A percentile compares a stretch with the other conserved stretches of the same genome.
These are phyloP conservation scores for Paracoccidioides lutzii DNA, from an alignment of 2,329 filamentous ascomycete genomes.

Conservation along the genomic window DNA sequence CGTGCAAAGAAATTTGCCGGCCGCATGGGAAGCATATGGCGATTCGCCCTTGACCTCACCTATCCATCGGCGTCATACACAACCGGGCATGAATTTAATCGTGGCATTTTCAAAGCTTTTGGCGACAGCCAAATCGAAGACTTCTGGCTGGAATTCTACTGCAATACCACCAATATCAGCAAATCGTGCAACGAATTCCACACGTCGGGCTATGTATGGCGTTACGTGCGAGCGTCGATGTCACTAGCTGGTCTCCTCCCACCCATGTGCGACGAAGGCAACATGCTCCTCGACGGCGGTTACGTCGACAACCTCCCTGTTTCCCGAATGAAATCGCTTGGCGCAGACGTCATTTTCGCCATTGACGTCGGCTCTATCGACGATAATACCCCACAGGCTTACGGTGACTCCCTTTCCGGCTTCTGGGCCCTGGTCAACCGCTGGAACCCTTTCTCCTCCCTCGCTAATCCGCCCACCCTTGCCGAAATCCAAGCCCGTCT, in stretches of 20 bases:
- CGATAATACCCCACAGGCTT: slow-evolving; percentile 80
- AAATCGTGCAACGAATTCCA: slow-evolving; percentile 86
- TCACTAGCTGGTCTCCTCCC: slow-evolving; percentile 84
- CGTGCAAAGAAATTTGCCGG: slow-evolving; percentile 94
- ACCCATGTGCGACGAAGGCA: slow-evolving; percentile 89
- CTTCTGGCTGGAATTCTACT: slow-evolving; percentile 98
- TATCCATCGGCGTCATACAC: slow-evolving; percentile 96
- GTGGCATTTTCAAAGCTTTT: slow-evolving; percentile 97
- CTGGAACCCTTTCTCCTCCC: slow-evolving; percentile 87
- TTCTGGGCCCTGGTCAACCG: slow-evolving; percentile 91
- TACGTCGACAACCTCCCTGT: slow-evolving; percentile 97
- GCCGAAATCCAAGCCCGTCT: slow-evolving; percentile 91
- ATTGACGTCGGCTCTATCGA: slow-evolving; percentile 89
- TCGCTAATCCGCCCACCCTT: slow-evolving; percentile 84
- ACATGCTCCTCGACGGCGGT: slow-evolving; percentile 89
- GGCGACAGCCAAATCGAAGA: slow-evolving; percentile 96
- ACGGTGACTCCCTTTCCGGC: slow-evolving; percentile 86
- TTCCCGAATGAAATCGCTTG: slow-evolving; percentile 88
- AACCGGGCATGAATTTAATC: slow-evolving; percentile 96
- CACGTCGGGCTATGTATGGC: slow-evolving; percentile 92
- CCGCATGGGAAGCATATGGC: slow-evolving; percentile 98
- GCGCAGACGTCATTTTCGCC: slow-evolving; percentile 88
- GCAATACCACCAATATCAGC: slow-evolving; percentile 98
- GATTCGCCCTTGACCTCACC: slow-evolving; percentile 90
- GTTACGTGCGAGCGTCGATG: slow-evolving; percentile 94